Evolutionary conservation across 257 asterid genomes (phyloP), one percentile per base, ranked within the genome.

Genomic region (Plantago ovata): DNA sequence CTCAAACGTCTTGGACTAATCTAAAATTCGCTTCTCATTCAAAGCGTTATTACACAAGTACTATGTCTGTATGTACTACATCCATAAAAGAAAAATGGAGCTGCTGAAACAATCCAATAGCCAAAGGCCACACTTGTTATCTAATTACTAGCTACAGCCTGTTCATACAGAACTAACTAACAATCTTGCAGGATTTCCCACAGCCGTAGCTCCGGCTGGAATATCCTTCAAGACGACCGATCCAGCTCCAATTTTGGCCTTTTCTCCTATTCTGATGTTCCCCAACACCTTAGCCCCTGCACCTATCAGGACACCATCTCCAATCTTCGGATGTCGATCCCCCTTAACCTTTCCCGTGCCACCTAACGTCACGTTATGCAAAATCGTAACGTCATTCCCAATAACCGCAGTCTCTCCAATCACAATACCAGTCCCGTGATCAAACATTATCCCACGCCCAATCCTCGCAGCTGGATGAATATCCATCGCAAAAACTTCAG

Each of bases 401-500:
- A 86, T 56, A 16, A 89, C 95, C 18, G 97, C 85, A 12, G 96
- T 90, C 70, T 86, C 95, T 2, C 97, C 95, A 13, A 90, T 71
- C 6, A 89, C 97, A 20, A 86, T 77, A 15, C 97, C 97, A 0
- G 95, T 86, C 19, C 84, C 96, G 50, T 86, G 88, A 63, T 81
- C 85, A 14, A 81, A 66, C 38, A 81, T 56, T 0, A 81, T 13
- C 21, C 85, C 81, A 3, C 53, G 52, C 59, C 88, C 88, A 0
- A 81, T 68, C 62, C 13, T 69, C 4, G 84, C 84, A 3, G 65
- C 80, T 1, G 88, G 88, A 61, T 81, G 84, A 13, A 81, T 78
- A 9, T 81, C 88, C 69, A 81, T 73, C 9, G 72, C 88, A 36
- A 78, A 75, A 2, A 76, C 85, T 38, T 78, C 79, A 1, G 88